A percentile compares a stretch with the other conserved stretches of the same genome.
These are phyloP conservation scores for Holtermannia corniformis DNA, from an alignment of 768 basidiomycete species.

Conservation along the genomic window DNA sequence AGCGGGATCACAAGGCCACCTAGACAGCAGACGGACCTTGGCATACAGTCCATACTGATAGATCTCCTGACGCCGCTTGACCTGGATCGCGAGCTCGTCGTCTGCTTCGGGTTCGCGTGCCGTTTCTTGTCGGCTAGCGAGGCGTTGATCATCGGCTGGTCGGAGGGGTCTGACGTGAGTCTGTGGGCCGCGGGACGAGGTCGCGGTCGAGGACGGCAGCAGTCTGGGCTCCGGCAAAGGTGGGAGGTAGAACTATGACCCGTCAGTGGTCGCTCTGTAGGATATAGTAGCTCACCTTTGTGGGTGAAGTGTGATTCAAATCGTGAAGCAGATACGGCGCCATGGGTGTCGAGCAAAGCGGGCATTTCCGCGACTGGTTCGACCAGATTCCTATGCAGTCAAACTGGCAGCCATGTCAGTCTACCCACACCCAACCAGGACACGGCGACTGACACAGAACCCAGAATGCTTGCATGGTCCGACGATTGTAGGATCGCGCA, in stretches of 20 bases:
- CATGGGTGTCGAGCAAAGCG: conserved; percentile 32
- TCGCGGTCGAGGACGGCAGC: conserved; percentile 15
- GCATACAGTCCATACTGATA: conserved; percentile 72
- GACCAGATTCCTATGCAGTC: conserved; percentile 82
- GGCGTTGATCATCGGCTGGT: conserved; percentile 7
- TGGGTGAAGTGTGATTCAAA: conserved; percentile 25
- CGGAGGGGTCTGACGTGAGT: conserved; percentile 1
- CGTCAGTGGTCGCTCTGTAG: background rate
- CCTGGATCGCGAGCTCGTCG: conserved; percentile 66
- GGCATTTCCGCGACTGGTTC: conserved; percentile 38
- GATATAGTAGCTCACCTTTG: conserved; percentile 20
- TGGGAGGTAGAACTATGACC: conserved; percentile 55
- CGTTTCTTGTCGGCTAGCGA: too few species aligned
- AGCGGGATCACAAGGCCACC: conserved; percentile 6
- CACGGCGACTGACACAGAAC: conserved; percentile 53
- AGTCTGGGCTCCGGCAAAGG: conserved; percentile 45
- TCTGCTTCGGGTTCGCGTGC: conserved; percentile 41
- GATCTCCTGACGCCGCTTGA: conserved; percentile 65
- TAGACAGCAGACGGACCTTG: conserved; percentile 53
- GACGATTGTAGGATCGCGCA: conserved; percentile 69
- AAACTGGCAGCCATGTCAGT: conserved; percentile 45
- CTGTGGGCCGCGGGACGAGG: conserved; percentile 10
- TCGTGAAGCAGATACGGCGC: conserved; percentile 35
- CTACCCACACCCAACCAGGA: background rate
- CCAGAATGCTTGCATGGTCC: conserved; percentile 75